These are phyloP conservation scores for Pyronema domesticum DNA, from an alignment of 495 filamentous ascomycete species.

Conservation along the genomic window DNA sequence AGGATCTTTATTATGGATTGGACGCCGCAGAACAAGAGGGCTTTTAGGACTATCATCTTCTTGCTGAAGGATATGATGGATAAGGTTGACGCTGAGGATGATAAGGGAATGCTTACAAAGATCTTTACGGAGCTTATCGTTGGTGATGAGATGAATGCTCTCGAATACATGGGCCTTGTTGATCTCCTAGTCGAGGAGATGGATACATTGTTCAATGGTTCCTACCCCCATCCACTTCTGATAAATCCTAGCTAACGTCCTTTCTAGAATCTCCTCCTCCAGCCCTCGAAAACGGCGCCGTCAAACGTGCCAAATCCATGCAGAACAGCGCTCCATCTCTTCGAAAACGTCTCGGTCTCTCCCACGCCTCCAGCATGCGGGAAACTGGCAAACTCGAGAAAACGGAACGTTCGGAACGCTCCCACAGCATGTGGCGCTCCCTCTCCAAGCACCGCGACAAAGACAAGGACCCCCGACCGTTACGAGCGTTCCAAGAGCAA, in stretches of 20 bases:
- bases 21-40: conserved; percentile 81
- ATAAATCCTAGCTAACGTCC: conserved; percentile 11
- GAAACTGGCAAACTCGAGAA: conserved; percentile 64
- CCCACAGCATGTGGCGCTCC: conserved; percentile 59
- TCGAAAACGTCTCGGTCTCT: conserved; percentile 17
- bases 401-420: conserved; percentile 52
- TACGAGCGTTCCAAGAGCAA: conserved; percentile 58
- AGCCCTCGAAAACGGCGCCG: conserved; percentile 22
- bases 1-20: conserved; percentile 56
- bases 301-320: conserved; percentile 17
- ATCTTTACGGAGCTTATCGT: conserved; percentile 82
- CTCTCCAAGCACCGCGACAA: conserved; percentile 65
- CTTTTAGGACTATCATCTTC: conserved; percentile 66
- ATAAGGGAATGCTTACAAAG: conserved; percentile 73
- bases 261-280: conserved; percentile 33
- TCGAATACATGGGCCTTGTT: conserved; percentile 73
- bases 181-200: conserved; percentile 87
- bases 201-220: conserved; percentile 69
- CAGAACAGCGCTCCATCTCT: conserved; percentile 11
- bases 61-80: conserved; percentile 78
- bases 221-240: conserved; percentile 9
- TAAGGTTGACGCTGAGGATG: conserved; percentile 84
- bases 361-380: conserved; percentile 61
- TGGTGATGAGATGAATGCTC: conserved; percentile 47
- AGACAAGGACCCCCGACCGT: not conserved